A percentile compares a stretch with the other conserved stretches of the same genome.
Conservation (phyloP, 1,284 basidiomycete genomes). For the Ceratobasidium sp. region DNA sequence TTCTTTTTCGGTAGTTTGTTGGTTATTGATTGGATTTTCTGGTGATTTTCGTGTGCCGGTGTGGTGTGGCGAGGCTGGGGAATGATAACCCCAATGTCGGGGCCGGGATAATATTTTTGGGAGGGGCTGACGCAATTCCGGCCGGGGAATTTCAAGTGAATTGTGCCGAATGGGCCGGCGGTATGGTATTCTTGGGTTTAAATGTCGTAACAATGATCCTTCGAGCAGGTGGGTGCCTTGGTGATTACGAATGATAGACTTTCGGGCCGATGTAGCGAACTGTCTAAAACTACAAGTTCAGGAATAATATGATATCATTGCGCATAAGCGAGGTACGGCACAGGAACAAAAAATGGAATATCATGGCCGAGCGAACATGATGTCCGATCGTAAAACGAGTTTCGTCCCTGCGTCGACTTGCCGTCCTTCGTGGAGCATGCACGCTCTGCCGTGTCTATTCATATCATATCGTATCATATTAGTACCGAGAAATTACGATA, state of each 20-base stretch:
- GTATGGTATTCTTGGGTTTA: not conserved
- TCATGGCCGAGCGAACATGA: slow-evolving; percentile 68
- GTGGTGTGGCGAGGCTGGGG: no score
- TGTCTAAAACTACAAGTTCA: no score
- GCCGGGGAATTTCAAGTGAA: not conserved
- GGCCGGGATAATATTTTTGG: not conserved
- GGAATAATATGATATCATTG: not conserved
- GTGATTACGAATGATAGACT: not conserved
- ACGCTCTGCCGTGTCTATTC: slow-evolving; percentile 78
- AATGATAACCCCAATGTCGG: no score
- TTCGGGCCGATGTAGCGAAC: no score
- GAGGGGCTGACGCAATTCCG: not conserved
- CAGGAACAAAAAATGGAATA: not conserved
- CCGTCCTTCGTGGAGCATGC: slow-evolving; percentile 83
- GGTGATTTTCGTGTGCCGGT: not conserved
- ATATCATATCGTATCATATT: not conserved
- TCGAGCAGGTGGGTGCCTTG: no score
- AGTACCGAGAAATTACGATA: not conserved
- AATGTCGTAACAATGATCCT: no score
- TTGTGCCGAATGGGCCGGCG: not conserved
- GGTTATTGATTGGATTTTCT: slow-evolving; percentile 16
- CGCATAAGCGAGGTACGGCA: no score
- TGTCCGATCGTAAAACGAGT: slow-evolving; percentile 82
- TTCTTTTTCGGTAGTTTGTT: not conserved
- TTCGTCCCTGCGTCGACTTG: slow-evolving; percentile 76